Evolutionary conservation across 2,329 filamentous ascomycete genomes (phyloP).

Genomic region (Neodidymelliopsis sp.): DNA sequence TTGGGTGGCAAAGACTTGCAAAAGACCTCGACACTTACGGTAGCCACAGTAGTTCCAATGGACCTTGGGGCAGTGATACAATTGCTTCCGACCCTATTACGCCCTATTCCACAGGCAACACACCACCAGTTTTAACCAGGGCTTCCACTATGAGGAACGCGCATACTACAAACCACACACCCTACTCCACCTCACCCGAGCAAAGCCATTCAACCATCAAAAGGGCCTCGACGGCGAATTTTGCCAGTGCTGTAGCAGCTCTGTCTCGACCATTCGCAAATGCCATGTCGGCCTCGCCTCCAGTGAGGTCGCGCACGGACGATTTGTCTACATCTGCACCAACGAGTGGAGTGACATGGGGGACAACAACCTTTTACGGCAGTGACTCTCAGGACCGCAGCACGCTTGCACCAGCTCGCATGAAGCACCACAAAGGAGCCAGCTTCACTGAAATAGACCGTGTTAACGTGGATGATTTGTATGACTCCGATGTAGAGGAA

Average conservation of each 20-base stretch:
- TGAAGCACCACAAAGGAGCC: conserved; percentile 50
- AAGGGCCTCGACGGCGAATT: conserved; percentile 46
- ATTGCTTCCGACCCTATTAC: conserved; percentile 56
- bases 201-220: conserved; percentile 42
- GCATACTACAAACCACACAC: conserved; percentile 48
- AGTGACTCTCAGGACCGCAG: conserved; percentile 41
- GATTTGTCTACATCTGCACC: conserved; percentile 54
- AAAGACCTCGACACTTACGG: conserved; percentile 52
- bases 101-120: conserved; percentile 61
- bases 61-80: conserved; percentile 55
- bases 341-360: conserved; percentile 56
- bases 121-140: conserved; percentile 58
- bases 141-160: conserved; percentile 45
- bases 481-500: conserved; percentile 46
- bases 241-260: conserved; percentile 50
- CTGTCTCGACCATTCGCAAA: conserved; percentile 51
- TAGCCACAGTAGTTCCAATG: conserved; percentile 60
- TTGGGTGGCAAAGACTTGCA: conserved; percentile 40
- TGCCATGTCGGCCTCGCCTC: conserved; percentile 49
- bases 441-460: conserved; percentile 46
- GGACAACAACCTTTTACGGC: conserved; percentile 52
- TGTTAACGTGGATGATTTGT: conserved; percentile 38
- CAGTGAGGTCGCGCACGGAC: conserved; percentile 44
- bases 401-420: conserved; percentile 35
- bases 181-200: conserved; percentile 54